Percentiles rank a stretch among this genome's conserved stretches.
Conservation (phyloP, 2,329 filamentous ascomycete species). For the Nothomitra cinnamomea region DNA sequence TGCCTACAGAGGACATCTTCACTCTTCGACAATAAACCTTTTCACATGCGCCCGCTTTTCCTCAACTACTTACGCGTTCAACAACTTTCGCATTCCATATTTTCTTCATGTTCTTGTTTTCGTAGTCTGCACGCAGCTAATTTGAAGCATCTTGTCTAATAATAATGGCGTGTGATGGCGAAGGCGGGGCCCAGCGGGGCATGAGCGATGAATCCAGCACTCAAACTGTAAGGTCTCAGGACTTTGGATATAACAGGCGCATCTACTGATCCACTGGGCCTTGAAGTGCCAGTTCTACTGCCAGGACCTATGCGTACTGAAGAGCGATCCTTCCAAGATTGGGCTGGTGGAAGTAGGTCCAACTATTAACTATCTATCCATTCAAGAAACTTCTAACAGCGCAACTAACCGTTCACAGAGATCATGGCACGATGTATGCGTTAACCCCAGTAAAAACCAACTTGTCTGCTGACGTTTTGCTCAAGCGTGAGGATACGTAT, state of each 20-base stretch:
- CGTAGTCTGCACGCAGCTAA: too few species aligned
- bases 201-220: background rate
- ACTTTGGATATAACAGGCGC: background rate
- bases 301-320: background rate
- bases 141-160: too few species aligned
- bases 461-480: too few species aligned
- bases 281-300: background rate
- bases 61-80: too few species aligned
- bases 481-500: too few species aligned
- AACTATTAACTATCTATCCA: background rate
- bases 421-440: constrained; percentile 5
- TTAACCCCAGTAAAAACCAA: too few species aligned
- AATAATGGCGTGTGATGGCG: background rate
- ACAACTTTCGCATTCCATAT: too few species aligned
- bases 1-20: too few species aligned
- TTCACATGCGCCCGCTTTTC: too few species aligned
- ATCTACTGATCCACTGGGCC: background rate
- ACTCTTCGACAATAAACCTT: too few species aligned
- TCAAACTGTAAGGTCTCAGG: background rate
- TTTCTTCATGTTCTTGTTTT: too few species aligned
- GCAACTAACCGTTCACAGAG: background rate
- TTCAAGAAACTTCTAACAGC: background rate
- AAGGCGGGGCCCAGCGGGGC: background rate
- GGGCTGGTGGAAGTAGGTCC: constrained; percentile 2
- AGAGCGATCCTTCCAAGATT: background rate